phyloP scores from a whole-genome alignment of 2,329 filamentous ascomycete genomes.

The Exophiala oligosperma region DNA sequence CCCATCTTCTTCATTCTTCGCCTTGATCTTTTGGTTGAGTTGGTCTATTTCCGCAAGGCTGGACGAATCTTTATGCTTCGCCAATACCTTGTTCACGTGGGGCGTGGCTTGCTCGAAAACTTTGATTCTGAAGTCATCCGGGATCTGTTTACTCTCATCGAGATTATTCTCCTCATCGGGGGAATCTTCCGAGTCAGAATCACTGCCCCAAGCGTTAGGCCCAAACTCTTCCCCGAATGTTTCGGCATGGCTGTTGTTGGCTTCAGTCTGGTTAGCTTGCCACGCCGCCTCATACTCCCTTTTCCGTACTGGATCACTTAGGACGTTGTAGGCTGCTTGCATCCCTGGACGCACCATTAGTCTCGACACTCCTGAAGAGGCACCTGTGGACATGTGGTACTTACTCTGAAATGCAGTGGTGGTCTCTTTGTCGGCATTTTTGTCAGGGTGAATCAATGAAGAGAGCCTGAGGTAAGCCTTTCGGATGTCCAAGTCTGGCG shows the following conservation, averaged over 20 bases:
- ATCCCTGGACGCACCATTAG: conserved; percentile 2
- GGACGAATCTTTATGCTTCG: conserved; percentile 1
- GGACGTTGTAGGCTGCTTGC: not conserved
- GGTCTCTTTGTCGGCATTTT: conserved; percentile 2
- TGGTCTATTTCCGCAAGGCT: not conserved
- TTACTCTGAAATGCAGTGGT: not conserved
- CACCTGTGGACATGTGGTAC: not conserved
- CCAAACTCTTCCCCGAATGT: conserved; percentile 2
- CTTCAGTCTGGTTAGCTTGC: not conserved
- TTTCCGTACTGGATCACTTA: not conserved
- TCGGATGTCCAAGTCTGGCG: not conserved
- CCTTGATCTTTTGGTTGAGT: conserved; percentile 1
- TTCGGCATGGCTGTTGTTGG: not conserved
- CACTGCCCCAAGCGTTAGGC: not conserved
- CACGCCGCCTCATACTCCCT: not conserved
- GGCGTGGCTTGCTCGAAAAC: not conserved
- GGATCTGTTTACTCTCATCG: not conserved
- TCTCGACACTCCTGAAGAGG: not conserved
- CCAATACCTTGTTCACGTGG: not conserved
- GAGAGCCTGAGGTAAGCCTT: not conserved
- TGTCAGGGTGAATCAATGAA: not conserved
- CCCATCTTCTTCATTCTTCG: not conserved
- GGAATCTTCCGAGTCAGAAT: not conserved
- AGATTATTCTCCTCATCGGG: not conserved
- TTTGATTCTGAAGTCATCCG: not conserved